phyloP scores from a whole-genome alignment of 192 early-diverging fungal species.

The Phycomyces nitens region DNA sequence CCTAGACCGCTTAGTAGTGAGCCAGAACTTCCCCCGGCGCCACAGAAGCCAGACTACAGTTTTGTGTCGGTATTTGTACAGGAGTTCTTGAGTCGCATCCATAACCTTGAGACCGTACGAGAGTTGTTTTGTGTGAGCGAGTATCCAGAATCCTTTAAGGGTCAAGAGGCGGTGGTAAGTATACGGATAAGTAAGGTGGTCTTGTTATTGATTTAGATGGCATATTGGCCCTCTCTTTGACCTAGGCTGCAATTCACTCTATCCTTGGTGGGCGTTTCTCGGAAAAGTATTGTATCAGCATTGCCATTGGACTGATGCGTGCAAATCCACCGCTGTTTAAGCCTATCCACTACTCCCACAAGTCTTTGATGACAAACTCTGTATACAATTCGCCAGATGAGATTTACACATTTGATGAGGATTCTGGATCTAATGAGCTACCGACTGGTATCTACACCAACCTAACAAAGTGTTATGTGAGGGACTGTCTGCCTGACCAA shows the following conservation, averaged over 20 bases:
- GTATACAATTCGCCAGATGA: slow-evolving; percentile 30
- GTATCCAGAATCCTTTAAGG: slow-evolving; percentile 32
- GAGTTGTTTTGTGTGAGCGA: slow-evolving; percentile 34
- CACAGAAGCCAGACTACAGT: slow-evolving; percentile 8
- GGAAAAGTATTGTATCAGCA: slow-evolving; percentile 14
- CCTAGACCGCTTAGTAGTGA: too few relatives aligned
- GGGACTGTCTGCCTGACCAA: slow-evolving; percentile 9
- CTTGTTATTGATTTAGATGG: too few relatives aligned
- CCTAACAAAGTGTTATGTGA: slow-evolving; percentile 78
- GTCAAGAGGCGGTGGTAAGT: slow-evolving; percentile 25
- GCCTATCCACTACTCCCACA: slow-evolving; percentile 27
- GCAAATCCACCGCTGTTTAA: slow-evolving; percentile 15
- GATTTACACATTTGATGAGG: slow-evolving; percentile 26
- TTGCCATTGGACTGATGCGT: slow-evolving; percentile 24
- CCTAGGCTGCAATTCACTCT: slow-evolving; percentile 4
- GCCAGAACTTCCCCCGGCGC: not conserved
- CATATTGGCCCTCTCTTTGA: too few relatives aligned
- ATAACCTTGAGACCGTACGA: slow-evolving; percentile 26
- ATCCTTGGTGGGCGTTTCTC: slow-evolving; percentile 13
- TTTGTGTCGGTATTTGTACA: slow-evolving; percentile 17
- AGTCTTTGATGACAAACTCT: slow-evolving; percentile 22
- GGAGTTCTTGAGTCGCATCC: slow-evolving; percentile 15
- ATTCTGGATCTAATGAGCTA: slow-evolving; percentile 38
- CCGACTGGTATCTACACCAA: slow-evolving; percentile 85
- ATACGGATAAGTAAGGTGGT: too few relatives aligned